These are phyloP conservation scores for Yamadazyma phyllophila DNA, from an alignment of 805 yeast genomes.

Conservation along the genomic window DNA sequence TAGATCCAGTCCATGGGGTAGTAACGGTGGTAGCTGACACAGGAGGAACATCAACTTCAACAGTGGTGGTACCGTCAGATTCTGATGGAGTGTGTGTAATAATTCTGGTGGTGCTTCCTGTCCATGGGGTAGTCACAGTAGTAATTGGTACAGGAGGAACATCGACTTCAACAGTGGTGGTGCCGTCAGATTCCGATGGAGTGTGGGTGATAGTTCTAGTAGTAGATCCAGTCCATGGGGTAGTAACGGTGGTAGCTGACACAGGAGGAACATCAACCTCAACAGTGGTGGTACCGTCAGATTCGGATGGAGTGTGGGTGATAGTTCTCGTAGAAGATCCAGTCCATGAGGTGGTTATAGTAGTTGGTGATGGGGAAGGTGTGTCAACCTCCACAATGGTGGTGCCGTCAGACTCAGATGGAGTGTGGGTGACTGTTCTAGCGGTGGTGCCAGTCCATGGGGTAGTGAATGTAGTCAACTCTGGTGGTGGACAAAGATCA, in stretches of 20 bases:
- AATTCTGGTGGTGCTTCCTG: no score
- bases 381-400: conserved; percentile 7
- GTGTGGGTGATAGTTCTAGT: conserved; percentile 6
- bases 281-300: conserved; percentile 6
- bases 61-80: no score
- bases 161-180: no score
- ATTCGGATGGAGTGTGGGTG: conserved; percentile 10
- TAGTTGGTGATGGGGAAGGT: neutral
- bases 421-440: conserved; percentile 4
- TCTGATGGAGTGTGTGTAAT: no score
- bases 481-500: neutral
- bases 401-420: conserved; percentile 9
- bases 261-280: neutral
- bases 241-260: neutral
- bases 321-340: conserved; percentile 2
- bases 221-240: conserved; percentile 8
- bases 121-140: no score
- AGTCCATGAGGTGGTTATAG: conserved; percentile 5
- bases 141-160: no score
- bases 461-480: neutral
- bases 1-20: no score
- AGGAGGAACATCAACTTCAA: no score
- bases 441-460: conserved; percentile 6
- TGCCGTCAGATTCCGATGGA: no score
- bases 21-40: no score